These are phyloP conservation scores for Incumbomyces lentus DNA, from an alignment of 2,329 filamentous ascomycete species.

Conservation along the genomic window DNA sequence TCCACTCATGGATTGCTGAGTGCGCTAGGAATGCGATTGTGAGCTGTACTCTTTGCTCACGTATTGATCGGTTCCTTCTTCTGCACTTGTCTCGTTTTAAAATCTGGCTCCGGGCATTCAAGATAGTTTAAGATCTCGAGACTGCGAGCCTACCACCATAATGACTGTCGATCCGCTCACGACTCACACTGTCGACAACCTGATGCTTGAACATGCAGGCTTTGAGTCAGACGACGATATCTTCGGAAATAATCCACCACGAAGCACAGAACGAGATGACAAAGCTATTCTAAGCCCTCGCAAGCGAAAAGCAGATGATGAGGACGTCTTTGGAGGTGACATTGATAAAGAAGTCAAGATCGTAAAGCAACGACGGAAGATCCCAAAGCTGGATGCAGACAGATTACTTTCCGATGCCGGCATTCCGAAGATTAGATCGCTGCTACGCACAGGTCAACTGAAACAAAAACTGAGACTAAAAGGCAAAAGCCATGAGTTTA, in stretches of 20 bases:
- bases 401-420: constrained; percentile 75
- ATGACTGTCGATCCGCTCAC: constrained; percentile 20
- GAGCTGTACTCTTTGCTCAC: no score
- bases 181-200: constrained; percentile 49
- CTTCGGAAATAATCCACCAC: constrained; percentile 19
- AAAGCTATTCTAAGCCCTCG: constrained; percentile 17
- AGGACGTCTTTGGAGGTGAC: constrained; percentile 53
- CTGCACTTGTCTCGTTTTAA: no score
- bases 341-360: constrained; percentile 82
- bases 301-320: constrained; percentile 38
- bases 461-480: constrained; percentile 45
- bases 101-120: no score
- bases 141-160: not conserved
- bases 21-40: no score
- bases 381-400: constrained; percentile 75
- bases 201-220: constrained; percentile 63
- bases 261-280: constrained; percentile 12
- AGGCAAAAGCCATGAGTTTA: constrained; percentile 93
- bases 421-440: constrained; percentile 64
- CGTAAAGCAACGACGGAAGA: constrained; percentile 62
- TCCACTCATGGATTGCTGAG: no score
- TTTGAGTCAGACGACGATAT: constrained; percentile 31
- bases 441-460: constrained; percentile 14
- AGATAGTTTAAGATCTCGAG: no score
- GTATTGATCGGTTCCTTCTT: no score